Base-by-base conservation (phyloP, 2,329 filamentous ascomycete species). In the Cercospora citrullina region DNA sequence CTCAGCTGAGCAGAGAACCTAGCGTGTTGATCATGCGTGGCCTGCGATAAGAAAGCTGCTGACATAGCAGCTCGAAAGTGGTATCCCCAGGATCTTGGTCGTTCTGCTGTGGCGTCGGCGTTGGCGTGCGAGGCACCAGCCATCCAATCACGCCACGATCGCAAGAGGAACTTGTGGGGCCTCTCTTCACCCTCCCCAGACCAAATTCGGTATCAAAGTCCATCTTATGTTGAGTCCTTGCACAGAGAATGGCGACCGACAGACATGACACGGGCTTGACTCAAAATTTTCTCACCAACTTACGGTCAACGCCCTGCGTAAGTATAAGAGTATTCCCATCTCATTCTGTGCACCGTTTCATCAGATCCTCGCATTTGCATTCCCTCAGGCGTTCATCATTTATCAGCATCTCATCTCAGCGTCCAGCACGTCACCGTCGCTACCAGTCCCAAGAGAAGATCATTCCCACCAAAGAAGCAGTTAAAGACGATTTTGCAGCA, bases 71-170 rank as follows among this genome's bases (percentile, higher is more conserved):
- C 26, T 30, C 36, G 10, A 51, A 30, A 5, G 42, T 31, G 61
- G 61, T 63, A 53, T 63, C 61, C 61, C 61, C 61, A 63, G 45
- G 30, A 55, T 63, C 30, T 39, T 21, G 28, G 30, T 23, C n/a
- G 26, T 39, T 21, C 3, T 55, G 28, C 42, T 23, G 61, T 63
- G 61, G 61, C 60, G 60, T 53, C 60, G 26, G 23, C 1, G 23
- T 63, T 26, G 33, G n/a, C 59, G 21, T 61, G 59, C 31, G 59
- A 39, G 59, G 28, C 51, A 18, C 10, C 23, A 33, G 18, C 10
- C 23, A 42, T 42, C 65, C 36, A 67, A 67, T 67, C 65, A 67
- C 53, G 45, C 26, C 45, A 36, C 26, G 23, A 58, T 63, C 53
- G 60, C 65, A 39, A 63, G 16, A 55, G 10, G 39, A 48, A 45